Evolutionary conservation across 176 grass and related monocot genomes (phyloP).

Genomic region (Rhynchospora pubera): DNA sequence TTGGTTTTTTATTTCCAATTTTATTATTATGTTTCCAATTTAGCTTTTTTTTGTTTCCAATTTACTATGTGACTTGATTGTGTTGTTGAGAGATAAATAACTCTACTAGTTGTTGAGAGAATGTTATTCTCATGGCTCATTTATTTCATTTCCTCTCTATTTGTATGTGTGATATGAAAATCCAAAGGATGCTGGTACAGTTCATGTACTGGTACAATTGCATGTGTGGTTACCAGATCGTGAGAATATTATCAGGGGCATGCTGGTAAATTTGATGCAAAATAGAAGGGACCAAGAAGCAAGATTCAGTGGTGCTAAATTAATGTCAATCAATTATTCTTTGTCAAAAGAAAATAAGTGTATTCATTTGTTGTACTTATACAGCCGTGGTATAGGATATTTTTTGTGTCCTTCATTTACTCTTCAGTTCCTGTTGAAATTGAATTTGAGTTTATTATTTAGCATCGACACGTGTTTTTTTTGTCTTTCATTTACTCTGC

Average conservation of each 20-base stretch:
- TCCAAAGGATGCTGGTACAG: neutral
- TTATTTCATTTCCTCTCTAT: neutral
- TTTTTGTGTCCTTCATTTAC: neutral
- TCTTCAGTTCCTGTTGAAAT: neutral
- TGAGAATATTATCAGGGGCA: neutral
- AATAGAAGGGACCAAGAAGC: neutral
- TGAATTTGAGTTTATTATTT: neutral
- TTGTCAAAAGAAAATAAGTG: conserved; percentile 14
- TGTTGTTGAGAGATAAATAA: too few species aligned
- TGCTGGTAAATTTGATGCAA: neutral
- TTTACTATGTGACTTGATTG: too few species aligned
- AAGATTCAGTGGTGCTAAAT: neutral
- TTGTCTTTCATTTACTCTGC: too few species aligned
- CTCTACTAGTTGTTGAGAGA: too few species aligned
- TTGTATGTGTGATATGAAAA: neutral
- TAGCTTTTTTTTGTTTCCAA: too few species aligned
- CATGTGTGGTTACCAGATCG: neutral
- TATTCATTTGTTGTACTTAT: conserved; percentile 29
- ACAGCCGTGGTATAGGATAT: conserved; percentile 7
- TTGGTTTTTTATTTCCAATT: too few species aligned
- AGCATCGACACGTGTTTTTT: neutral
- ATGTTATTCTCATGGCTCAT: too few species aligned
- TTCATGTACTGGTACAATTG: too few species aligned
- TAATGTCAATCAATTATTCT: conserved; percentile 10
- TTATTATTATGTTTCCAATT: too few species aligned